Evolutionary conservation across 2,329 filamentous ascomycete species (phyloP).

Genomic region (Hortaea werneckii): DNA sequence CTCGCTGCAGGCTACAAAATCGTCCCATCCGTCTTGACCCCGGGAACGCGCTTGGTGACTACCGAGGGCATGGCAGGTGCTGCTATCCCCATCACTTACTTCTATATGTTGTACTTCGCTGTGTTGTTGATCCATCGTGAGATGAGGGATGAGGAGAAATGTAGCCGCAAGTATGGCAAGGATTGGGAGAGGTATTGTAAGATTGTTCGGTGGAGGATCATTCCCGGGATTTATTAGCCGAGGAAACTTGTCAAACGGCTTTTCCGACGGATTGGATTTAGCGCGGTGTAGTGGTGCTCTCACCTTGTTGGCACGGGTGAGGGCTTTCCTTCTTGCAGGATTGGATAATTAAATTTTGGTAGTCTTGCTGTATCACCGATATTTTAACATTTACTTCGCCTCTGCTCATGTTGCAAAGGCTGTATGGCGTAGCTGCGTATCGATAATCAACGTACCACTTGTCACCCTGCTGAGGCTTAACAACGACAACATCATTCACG

Average conservation of each 20-base stretch:
- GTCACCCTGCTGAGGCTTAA: too few relatives aligned
- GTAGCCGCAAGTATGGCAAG: slow-evolving; percentile 77
- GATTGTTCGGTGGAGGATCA: slow-evolving; percentile 68
- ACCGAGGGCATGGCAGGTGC: slow-evolving; percentile 58
- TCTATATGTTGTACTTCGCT: slow-evolving; percentile 88
- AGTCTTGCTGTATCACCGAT: too few relatives aligned
- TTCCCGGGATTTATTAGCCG: slow-evolving; percentile 70
- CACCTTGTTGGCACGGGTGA: too few relatives aligned
- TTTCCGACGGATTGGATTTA: too few relatives aligned
- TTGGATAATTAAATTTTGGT: too few relatives aligned
- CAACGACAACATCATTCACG: too few relatives aligned
- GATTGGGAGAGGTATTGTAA: slow-evolving; percentile 87
- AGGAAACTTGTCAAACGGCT: background rate
- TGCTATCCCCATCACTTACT: slow-evolving; percentile 85
- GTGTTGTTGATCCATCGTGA: slow-evolving; percentile 79
- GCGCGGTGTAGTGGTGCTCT: too few relatives aligned
- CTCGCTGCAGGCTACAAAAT: slow-evolving; percentile 74
- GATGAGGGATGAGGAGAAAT: slow-evolving; percentile 82
- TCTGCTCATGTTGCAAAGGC: too few relatives aligned
- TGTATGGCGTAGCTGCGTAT: too few relatives aligned
- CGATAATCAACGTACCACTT: too few relatives aligned
- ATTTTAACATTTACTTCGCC: too few relatives aligned
- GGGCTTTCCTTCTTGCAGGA: too few relatives aligned
- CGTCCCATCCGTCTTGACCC: slow-evolving; percentile 46
- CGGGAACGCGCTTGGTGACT: slow-evolving; percentile 48